phyloP scores from a whole-genome alignment of 768 basidiomycete genomes.

The Phylloporus arenicola region DNA sequence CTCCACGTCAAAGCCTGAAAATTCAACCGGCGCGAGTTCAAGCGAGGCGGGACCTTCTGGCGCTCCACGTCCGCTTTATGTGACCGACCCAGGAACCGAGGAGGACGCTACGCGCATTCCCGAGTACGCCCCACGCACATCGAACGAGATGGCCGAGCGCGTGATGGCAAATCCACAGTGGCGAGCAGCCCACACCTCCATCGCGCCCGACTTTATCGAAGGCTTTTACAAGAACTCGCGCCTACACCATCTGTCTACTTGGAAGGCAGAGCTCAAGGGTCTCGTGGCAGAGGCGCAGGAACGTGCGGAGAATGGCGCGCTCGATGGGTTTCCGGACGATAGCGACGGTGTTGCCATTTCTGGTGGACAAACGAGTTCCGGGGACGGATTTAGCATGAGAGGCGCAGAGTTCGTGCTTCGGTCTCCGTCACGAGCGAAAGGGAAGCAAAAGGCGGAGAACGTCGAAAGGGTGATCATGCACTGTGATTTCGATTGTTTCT shows the following conservation, averaged over 20 bases:
- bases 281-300: slow-evolving; percentile 79
- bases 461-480: slow-evolving; percentile 76
- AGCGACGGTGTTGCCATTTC: not conserved
- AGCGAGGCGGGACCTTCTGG: not conserved
- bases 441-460: slow-evolving; percentile 47
- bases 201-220: slow-evolving; percentile 81
- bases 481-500: slow-evolving; percentile 95
- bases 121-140: slow-evolving; percentile 59
- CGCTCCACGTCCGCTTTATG: slow-evolving; percentile 26
- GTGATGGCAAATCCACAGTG: slow-evolving; percentile 82
- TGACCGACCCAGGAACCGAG: slow-evolving; percentile 39
- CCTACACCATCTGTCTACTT: slow-evolving; percentile 86
- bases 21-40: not conserved
- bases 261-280: slow-evolving; percentile 84
- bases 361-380: not conserved
- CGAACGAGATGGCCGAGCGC: slow-evolving; percentile 69
- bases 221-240: slow-evolving; percentile 82
- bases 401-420: slow-evolving; percentile 45
- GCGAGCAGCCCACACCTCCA: slow-evolving; percentile 83
- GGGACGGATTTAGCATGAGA: slow-evolving; percentile 44
- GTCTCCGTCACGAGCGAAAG: slow-evolving; percentile 46
- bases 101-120: slow-evolving; percentile 47
- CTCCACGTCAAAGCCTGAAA: not conserved
- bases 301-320: slow-evolving; percentile 45
- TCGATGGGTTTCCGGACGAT: slow-evolving; percentile 4